A percentile compares a stretch with the other conserved stretches of the same genome.
Evolutionary conservation across 768 basidiomycete species (phyloP).

Genomic region (Russula griseocarnosa): DNA sequence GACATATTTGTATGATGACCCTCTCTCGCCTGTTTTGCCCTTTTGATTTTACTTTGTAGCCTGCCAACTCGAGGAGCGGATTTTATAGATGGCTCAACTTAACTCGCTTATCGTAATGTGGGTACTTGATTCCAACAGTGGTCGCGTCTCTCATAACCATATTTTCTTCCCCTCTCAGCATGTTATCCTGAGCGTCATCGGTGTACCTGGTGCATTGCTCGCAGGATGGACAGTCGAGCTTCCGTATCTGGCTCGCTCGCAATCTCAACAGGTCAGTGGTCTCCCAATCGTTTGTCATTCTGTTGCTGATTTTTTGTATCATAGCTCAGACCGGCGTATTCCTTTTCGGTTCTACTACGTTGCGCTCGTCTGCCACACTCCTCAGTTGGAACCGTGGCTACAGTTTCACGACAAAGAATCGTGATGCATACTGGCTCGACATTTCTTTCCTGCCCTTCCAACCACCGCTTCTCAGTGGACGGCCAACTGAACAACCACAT

Average conservation of each 20-base stretch:
- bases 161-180: slow-evolving; percentile 35
- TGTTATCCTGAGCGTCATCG: slow-evolving; percentile 54
- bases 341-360: slow-evolving; percentile 54
- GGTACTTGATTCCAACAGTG: slow-evolving; percentile 15
- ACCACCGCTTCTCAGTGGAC: too few relatives aligned
- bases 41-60: slow-evolving; percentile 36
- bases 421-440: too few relatives aligned
- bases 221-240: slow-evolving; percentile 54
- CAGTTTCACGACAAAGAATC: slow-evolving; percentile 52
- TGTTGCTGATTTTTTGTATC: not conserved
- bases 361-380: slow-evolving; percentile 48
- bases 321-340: slow-evolving; percentile 53
- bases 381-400: slow-evolving; percentile 59
- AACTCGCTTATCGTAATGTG: slow-evolving; percentile 73
- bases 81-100: slow-evolving; percentile 64
- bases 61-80: slow-evolving; percentile 61
- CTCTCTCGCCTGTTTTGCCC: not conserved
- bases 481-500: too few relatives aligned
- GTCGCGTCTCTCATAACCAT: not conserved
- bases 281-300: not conserved
- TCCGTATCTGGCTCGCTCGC: slow-evolving; percentile 47
- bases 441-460: too few relatives aligned
- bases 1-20: slow-evolving; percentile 46
- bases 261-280: slow-evolving; percentile 40
- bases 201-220: slow-evolving; percentile 53